Evolutionary conservation across 2,329 filamentous ascomycete genomes (phyloP), one percentile per base, ranked within the genome.

Genomic region (Coniochaeta ligniaria): DNA sequence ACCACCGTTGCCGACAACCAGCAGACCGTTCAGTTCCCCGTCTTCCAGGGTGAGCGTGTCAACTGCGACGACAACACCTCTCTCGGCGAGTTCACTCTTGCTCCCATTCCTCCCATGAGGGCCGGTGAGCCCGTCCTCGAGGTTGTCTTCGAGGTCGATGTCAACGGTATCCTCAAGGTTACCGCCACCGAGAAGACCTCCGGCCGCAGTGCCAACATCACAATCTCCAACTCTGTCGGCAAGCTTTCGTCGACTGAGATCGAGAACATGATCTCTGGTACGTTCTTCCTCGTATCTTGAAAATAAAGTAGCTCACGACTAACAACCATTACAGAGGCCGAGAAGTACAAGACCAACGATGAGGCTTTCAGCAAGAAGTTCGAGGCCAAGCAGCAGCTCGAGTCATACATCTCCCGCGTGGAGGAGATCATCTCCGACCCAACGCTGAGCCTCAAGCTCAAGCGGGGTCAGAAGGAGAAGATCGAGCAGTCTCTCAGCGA

Each of bases 141-240:
- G 82, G 91, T 94, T 70, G 92, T 98, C 77, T 98, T 99, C 80
- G 95, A 99, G 83, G 95, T 99, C 74, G 95, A 99, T 70, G 95
- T 97, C 85, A 99, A 99, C 84, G 95, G 95, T 89, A 96, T 97
- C 77, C 89, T 99, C 68, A 99, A 99, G 88, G 95, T 98, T 73
- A 98, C 94, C 65, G 95, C 95, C 68, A 97, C 94, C 56, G 95
- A 99, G 87, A 99, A 99, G 88, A 94, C 92, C 70, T 96, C 95
- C 36, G 95, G 95, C 73, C 93, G 95, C 77, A 95, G 85, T 74
- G 95, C 95, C 80, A 99, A 99, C 88, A 99, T 99, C 78, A 99
- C 95, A 76, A 99, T 99, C 80, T 92, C 91, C 80, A 99, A 99
- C 88, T 96, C 95, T 63, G 94, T 99, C 72, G 95, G 95, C 78